Conservation (phyloP, 345 rosid species). For the Salix purpurea region DNA sequence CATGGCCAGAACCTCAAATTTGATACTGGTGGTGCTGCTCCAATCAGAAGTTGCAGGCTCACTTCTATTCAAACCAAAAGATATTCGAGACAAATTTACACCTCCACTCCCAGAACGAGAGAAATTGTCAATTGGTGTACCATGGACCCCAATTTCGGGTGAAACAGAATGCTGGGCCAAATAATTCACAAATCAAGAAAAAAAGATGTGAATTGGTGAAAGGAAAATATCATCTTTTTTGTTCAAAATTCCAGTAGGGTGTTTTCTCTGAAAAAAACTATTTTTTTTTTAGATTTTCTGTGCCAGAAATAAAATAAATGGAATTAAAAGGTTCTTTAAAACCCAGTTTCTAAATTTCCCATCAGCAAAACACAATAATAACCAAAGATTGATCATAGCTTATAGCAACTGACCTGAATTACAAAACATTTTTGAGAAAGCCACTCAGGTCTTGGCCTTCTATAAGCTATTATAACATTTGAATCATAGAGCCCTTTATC, state of each 20-base stretch:
- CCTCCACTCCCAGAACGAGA: constrained; percentile 87
- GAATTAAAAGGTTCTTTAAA: not conserved
- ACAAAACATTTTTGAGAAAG: constrained; percentile 84
- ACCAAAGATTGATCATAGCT: not conserved
- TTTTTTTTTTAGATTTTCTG: not conserved
- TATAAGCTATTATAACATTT: constrained; percentile 67
- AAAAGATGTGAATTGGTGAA: not conserved
- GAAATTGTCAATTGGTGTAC: constrained; percentile 70
- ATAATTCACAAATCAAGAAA: constrained; percentile 8
- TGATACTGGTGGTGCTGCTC: constrained; percentile 84
- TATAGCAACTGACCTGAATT: constrained; percentile 46
- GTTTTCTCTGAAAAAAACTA: not conserved
- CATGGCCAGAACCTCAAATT: constrained; percentile 60
- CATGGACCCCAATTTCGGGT: constrained; percentile 92
- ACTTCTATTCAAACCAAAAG: constrained; percentile 72
- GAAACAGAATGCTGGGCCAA: constrained; percentile 74
- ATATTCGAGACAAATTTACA: constrained; percentile 77
- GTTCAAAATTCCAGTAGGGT: not conserved
- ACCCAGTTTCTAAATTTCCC: not conserved
- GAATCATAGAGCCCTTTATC: constrained; percentile 90
- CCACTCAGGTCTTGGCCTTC: constrained; percentile 95
- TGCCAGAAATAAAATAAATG: not conserved
- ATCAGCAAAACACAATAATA: not conserved
- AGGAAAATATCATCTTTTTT: not conserved
- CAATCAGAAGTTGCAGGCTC: constrained; percentile 83